Conservation (phyloP, 768 basidiomycete species). For the Tricholoma hemisulphureum region DNA sequence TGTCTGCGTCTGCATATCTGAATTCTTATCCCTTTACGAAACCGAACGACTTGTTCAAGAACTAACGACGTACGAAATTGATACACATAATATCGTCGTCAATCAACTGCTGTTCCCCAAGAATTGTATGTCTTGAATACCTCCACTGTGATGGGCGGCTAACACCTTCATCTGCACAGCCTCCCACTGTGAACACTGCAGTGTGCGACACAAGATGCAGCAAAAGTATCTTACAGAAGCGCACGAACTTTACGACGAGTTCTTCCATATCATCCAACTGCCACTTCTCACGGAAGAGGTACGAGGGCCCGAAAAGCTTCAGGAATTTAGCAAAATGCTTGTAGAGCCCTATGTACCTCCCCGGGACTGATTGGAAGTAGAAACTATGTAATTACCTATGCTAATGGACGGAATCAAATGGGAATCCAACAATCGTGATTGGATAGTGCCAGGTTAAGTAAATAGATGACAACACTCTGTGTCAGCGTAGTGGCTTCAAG, state of each 20-base stretch:
- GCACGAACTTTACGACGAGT: constrained; percentile 95
- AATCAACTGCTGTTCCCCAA: constrained; percentile 97
- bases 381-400: not conserved
- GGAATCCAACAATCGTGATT: too few species aligned
- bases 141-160: not conserved
- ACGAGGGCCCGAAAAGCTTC: constrained; percentile 89
- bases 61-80: constrained; percentile 90
- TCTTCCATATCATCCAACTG: constrained; percentile 94
- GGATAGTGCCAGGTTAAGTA: not conserved
- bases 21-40: constrained; percentile 97
- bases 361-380: constrained; percentile 30
- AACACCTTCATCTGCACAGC: constrained; percentile 40
- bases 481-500: not conserved
- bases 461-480: not conserved
- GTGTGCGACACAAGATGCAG: constrained; percentile 94
- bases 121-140: constrained; percentile 54
- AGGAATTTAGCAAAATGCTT: constrained; percentile 91
- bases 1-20: constrained; percentile 97
- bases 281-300: constrained; percentile 97
- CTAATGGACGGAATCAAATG: too few species aligned
- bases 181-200: constrained; percentile 94
- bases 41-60: constrained; percentile 98
- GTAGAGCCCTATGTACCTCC: constrained; percentile 74
- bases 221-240: constrained; percentile 97
- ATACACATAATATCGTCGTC: constrained; percentile 98